Evolutionary conservation across 768 basidiomycete species (phyloP), one percentile per base, ranked within the genome.

Genomic region (Mycena rosella): DNA sequence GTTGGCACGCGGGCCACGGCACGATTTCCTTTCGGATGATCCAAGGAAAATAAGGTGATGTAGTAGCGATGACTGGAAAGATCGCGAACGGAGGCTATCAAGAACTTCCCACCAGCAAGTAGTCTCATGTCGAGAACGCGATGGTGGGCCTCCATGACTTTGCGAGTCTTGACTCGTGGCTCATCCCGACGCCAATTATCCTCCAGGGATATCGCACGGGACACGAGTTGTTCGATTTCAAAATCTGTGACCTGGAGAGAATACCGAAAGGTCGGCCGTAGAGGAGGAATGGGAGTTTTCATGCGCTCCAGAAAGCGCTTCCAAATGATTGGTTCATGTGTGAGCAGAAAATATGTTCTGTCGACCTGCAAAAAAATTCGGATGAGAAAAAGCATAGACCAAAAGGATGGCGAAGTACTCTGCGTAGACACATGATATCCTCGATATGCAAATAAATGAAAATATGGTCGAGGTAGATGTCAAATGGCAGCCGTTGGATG

Each of bases 321-420:
- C 91, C 91, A 92, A 44, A 92, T 87, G 51, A 87, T 78, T 20
- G 90, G 86, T 69, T 91, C 87, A 63, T 91, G 89, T 0, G 90
- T 91, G 64, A 92, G 81, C 32, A 88, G 76, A 72, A 86, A 91
- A 71, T 88, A 88, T 5, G 83, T 74, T 70, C 83, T 88, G 80
- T 83, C 87, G 32, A 88, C 86, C 91, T 91, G 63, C 3, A 52
- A 17, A 18, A 14, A 10, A 64, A 45, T 13, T 34, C n/a, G 54
- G 47, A 14, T 52, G 32, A 60, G 40, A 38, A 53, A 40, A 17
- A 17, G 7, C 26, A 18, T 1, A 22, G 14, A 44, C 17, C 34
- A 55, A 13, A 22, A 45, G 9, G 26, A 17, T 22, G 32, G 49
- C 32, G 18, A 73, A 79, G 45, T 62, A 87, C 86, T 68, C 82